Conservation (phyloP, 2,329 filamentous ascomycete genomes). For the Cladophialophora exuberans region DNA sequence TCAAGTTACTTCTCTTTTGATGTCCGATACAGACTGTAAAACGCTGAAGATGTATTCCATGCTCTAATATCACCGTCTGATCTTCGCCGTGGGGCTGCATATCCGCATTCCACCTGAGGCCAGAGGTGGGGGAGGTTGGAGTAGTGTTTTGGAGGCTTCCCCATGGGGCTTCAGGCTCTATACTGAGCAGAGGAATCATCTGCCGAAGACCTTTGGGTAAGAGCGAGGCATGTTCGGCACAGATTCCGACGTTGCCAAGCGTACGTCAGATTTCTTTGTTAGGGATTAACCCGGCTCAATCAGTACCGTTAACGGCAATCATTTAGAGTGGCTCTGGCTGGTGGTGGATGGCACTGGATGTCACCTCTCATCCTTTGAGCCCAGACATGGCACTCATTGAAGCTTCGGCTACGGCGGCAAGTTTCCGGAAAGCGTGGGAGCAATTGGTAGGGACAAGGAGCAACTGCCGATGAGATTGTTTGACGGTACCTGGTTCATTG, state of each 20-base stretch:
- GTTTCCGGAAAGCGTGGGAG: too few relatives aligned
- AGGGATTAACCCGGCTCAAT: neutral
- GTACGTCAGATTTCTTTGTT: too few relatives aligned
- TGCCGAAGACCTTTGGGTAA: constrained; percentile 7
- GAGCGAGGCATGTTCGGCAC: neutral
- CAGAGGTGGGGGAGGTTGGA: constrained; percentile 15
- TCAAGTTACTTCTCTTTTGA: too few relatives aligned
- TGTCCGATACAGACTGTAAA: neutral
- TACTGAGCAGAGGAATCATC: constrained; percentile 1
- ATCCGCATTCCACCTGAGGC: neutral
- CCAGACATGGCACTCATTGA: neutral
- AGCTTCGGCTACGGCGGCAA: constrained; percentile 6
- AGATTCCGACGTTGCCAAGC: neutral
- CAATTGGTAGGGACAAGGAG: constrained; percentile 1
- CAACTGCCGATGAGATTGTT: constrained; percentile 5
- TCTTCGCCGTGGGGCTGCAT: constrained; percentile 8
- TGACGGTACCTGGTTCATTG: neutral
- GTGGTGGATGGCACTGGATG: too few relatives aligned
- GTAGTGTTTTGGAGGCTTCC: constrained; percentile 9
- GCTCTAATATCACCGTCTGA: neutral
- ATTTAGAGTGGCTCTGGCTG: neutral
- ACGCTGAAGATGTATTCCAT: neutral
- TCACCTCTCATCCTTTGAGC: too few relatives aligned
- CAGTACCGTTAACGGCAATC: neutral
- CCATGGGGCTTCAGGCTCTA: constrained; percentile 1